A percentile compares a stretch with the other conserved stretches of the same genome.
phyloP scores from a whole-genome alignment of 441 rosid genomes.

The Raphanus hybrid region DNA sequence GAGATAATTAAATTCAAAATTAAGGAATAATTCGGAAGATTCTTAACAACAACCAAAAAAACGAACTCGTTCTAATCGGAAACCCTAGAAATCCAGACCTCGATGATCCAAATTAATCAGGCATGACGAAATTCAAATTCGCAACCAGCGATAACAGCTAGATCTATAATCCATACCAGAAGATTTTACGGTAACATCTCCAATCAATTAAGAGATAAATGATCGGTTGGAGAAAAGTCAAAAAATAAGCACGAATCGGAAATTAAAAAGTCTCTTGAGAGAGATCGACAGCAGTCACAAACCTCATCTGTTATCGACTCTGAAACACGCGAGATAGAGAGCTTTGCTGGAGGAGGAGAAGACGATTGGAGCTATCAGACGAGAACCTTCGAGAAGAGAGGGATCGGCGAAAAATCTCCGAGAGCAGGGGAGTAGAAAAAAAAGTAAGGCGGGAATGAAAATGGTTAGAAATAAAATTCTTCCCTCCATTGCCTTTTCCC shows the following conservation, averaged over 20 bases:
- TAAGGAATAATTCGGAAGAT: background rate
- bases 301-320: constrained; percentile 7
- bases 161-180: background rate
- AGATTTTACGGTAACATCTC: background rate
- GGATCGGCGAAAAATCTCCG: no score
- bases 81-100: no score
- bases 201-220: background rate
- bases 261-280: background rate
- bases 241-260: background rate
- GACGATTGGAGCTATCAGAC: constrained; percentile 8
- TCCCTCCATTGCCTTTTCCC: constrained; percentile 25
- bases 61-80: constrained; percentile 13
- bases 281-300: background rate
- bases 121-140: background rate
- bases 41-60: background rate
- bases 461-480: background rate
- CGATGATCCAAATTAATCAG: background rate
- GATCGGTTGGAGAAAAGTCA: background rate
- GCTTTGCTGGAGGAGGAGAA: background rate
- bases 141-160: background rate
- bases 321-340: background rate
- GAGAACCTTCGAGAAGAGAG: background rate
- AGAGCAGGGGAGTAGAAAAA: constrained; percentile 11
- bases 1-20: background rate
- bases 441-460: constrained; percentile 36